Conservation (phyloP, 1,139 yeast genomes). For the Saccharomyces uvarum region DNA sequence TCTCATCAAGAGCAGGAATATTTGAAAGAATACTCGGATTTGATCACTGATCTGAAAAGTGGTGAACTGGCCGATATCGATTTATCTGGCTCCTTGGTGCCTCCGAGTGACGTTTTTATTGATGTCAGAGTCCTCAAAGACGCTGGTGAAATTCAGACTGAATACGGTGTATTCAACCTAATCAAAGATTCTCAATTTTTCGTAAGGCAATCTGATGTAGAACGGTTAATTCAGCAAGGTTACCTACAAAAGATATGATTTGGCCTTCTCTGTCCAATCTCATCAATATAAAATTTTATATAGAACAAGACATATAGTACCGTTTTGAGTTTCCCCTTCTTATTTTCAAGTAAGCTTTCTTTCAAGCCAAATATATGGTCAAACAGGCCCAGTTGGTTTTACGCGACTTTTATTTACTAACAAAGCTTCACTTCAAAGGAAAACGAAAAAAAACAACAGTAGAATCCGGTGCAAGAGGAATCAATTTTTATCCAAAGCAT, state of each 20-base stretch:
- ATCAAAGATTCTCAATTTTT: slow-evolving; percentile 95
- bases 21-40: slow-evolving; percentile 58
- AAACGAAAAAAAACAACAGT: neutral
- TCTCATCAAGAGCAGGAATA: slow-evolving; percentile 73
- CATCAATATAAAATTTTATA: neutral
- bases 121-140: slow-evolving; percentile 90
- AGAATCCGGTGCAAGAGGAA: neutral
- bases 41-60: slow-evolving; percentile 70
- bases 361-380: neutral
- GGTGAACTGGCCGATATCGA: slow-evolving; percentile 73
- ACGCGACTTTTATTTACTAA: neutral
- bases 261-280: neutral
- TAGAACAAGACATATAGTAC: neutral
- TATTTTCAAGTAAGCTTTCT: neutral
- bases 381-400: neutral
- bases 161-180: slow-evolving; percentile 88
- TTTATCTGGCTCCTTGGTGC: slow-evolving; percentile 75
- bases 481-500: neutral
- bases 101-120: slow-evolving; percentile 84
- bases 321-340: neutral
- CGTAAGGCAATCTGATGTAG: slow-evolving; percentile 90
- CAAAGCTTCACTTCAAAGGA: neutral
- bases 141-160: slow-evolving; percentile 96
- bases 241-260: slow-evolving; percentile 63
- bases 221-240: slow-evolving; percentile 88